phyloP scores from a whole-genome alignment of 202 grass and related monocot species.

The Brachypodium distachyon region DNA sequence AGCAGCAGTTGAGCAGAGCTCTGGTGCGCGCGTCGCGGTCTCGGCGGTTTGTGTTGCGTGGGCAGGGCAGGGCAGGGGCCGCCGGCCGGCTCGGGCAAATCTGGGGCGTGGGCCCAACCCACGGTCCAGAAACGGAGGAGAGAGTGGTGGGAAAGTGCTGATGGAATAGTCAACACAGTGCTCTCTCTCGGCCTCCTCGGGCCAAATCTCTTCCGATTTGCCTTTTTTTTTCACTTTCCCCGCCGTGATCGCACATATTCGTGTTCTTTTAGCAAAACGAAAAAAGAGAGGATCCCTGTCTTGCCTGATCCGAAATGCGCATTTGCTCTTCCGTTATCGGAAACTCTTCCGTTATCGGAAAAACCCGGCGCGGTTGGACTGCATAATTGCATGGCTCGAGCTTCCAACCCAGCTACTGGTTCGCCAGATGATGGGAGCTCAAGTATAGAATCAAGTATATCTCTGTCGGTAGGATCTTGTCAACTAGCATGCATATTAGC shows the following conservation, averaged over 20 bases:
- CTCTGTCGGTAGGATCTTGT: neutral
- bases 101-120: neutral
- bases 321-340: neutral
- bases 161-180: slow-evolving; percentile 12
- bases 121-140: neutral
- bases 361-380: too few relatives aligned
- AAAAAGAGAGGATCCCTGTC: neutral
- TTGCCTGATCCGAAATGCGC: neutral
- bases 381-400: neutral
- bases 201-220: neutral
- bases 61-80: neutral
- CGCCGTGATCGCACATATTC: too few relatives aligned
- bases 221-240: neutral
- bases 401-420: neutral
- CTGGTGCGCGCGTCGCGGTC: slow-evolving; percentile 28
- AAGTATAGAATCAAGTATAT: too few relatives aligned
- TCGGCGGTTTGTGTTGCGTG: neutral
- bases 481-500: neutral
- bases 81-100: neutral
- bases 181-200: neutral
- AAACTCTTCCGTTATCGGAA: neutral
- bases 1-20: neutral
- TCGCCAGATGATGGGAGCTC: neutral
- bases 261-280: too few relatives aligned
- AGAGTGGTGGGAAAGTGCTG: neutral